Conservation (phyloP, 306 rosid genomes). For the Heteromeles arbutifolia region DNA sequence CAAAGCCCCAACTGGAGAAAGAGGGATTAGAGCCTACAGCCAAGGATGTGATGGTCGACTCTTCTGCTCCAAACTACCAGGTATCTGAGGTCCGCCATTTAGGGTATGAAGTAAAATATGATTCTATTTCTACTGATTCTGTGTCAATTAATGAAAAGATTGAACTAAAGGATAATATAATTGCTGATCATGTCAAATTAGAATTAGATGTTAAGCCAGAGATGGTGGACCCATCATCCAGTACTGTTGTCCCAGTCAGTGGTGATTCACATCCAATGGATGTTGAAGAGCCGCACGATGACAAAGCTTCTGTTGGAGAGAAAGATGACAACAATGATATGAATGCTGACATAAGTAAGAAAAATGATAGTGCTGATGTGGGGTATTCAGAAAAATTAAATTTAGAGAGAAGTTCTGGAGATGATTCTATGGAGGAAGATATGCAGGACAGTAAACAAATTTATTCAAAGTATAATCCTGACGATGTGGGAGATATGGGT, state of each 20-base stretch:
- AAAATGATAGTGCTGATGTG: conserved; percentile 50
- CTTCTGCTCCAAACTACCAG: conserved; percentile 72
- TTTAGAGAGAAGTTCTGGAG: conserved; percentile 97
- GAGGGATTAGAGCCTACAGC: conserved; percentile 39
- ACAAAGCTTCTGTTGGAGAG: conserved; percentile 36
- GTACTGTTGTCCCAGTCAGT: conserved; percentile 60
- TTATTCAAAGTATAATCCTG: conserved; percentile 63
- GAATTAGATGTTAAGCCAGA: conserved; percentile 90
- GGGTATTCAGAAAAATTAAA: conserved; percentile 86
- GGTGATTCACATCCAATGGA: conserved; percentile 73
- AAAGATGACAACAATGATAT: conserved; percentile 33
- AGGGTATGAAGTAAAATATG: conserved; percentile 97
- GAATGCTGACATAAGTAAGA: conserved; percentile 44
- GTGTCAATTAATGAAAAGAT: conserved; percentile 96
- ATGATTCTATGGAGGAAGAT: conserved; percentile 98
- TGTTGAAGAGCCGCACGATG: conserved; percentile 51
- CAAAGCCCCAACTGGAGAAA: conserved; percentile 41
- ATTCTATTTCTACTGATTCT: conserved; percentile 99
- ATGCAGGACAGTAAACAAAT: conserved; percentile 68
- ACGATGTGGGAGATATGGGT: conserved; percentile 40
- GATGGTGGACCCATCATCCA: conserved; percentile 97
- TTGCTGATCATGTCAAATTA: conserved; percentile 97
- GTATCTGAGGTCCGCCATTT: conserved; percentile 99
- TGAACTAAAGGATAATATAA: conserved; percentile 98
- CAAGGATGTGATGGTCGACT: conserved; percentile 40